Evolutionary conservation across 2,329 filamentous ascomycete genomes (phyloP).

Genomic region (Phoma herbarum): DNA sequence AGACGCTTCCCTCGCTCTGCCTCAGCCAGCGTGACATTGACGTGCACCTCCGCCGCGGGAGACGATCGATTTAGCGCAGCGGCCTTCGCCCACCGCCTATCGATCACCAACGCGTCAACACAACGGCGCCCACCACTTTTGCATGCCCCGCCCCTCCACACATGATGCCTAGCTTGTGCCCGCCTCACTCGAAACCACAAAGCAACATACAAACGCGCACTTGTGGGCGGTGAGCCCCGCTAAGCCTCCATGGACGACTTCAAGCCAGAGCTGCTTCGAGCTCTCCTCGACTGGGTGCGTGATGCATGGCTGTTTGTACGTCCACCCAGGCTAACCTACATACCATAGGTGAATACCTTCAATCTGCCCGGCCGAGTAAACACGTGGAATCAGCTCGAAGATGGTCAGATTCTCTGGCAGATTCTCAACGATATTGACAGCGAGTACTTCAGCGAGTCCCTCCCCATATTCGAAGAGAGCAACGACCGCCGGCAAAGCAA

Average conservation of each 20-base stretch:
- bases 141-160: conserved; percentile 27
- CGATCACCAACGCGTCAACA: conserved; percentile 38
- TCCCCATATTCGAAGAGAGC: conserved; percentile 56
- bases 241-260: conserved; percentile 49
- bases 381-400: conserved; percentile 55
- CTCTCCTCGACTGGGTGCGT: conserved; percentile 52
- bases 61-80: conserved; percentile 29
- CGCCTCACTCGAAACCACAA: conserved; percentile 24
- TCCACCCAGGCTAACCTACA: conserved; percentile 14
- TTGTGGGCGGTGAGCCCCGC: conserved; percentile 32
- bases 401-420: conserved; percentile 59
- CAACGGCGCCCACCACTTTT: conserved; percentile 19
- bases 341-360: conserved; percentile 55
- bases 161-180: conserved; percentile 43
- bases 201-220: conserved; percentile 24
- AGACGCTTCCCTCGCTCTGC: conserved; percentile 5
- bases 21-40: conserved; percentile 9
- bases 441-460: conserved; percentile 58
- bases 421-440: conserved; percentile 59
- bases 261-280: conserved; percentile 51
- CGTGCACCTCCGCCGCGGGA: conserved; percentile 24
- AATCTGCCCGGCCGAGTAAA: conserved; percentile 49
- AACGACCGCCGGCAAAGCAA: conserved; percentile 52
- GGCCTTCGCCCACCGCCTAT: conserved; percentile 20
- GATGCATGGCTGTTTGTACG: background rate